Percentiles rank a stretch among this genome's conserved stretches.
phyloP scores from a whole-genome alignment of 768 basidiomycete species.

The Panaeolus papilionaceus region DNA sequence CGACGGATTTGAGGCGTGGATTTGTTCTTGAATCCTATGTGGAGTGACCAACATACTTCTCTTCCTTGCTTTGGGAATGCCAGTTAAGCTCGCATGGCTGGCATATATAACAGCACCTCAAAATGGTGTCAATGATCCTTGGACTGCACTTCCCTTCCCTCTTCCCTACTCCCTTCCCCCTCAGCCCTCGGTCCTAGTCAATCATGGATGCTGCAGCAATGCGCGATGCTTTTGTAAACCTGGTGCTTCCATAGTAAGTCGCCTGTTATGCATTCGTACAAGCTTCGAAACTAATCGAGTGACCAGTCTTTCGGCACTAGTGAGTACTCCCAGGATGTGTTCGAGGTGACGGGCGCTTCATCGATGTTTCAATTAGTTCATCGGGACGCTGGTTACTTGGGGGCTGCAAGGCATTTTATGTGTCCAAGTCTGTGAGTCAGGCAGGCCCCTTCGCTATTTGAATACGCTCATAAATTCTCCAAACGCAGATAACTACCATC shows the following conservation, averaged over 20 bases:
- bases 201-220: not conserved
- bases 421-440: slow-evolving; percentile 40
- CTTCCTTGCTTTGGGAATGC: slow-evolving; percentile 2
- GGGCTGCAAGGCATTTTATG: slow-evolving; percentile 37
- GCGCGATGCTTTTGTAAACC: not conserved
- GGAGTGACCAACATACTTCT: slow-evolving; percentile 10
- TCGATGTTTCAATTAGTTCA: slow-evolving; percentile 23
- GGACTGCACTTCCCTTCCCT: not conserved
- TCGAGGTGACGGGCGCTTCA: not conserved
- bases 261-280: not conserved
- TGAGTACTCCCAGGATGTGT: not conserved
- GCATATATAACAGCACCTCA: slow-evolving; percentile 1
- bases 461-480: not conserved
- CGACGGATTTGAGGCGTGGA: slow-evolving; percentile 10
- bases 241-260: slow-evolving; percentile 13
- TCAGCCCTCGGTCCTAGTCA: not conserved
- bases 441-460: not conserved
- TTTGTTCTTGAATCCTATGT: not conserved
- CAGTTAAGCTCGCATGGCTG: not conserved
- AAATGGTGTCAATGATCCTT: not conserved
- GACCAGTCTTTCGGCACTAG: not conserved
- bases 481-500: slow-evolving; percentile 37
- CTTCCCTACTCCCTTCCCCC: not conserved
- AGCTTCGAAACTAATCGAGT: not conserved
- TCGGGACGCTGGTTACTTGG: slow-evolving; percentile 36